Conservation (phyloP, 495 filamentous ascomycete species). For the Hyaloscypha hepaticicola region DNA sequence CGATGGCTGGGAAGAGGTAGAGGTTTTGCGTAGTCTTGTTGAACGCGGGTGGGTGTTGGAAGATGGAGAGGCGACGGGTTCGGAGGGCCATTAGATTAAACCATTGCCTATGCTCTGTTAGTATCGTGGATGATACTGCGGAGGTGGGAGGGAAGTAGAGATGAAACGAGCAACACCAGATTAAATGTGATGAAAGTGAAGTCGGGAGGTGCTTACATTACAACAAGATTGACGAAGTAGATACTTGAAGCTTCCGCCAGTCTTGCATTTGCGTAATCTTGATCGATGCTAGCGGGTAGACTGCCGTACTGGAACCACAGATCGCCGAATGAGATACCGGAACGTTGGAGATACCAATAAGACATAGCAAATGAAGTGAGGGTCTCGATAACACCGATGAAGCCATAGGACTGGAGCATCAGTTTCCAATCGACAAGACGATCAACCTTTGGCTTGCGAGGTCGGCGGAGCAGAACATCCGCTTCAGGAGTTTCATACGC, state of each 20-base stretch:
- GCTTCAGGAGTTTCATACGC: slow-evolving; percentile 73
- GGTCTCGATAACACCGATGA: slow-evolving; percentile 61
- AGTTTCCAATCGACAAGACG: slow-evolving; percentile 65
- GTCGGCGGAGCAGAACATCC: slow-evolving; percentile 60
- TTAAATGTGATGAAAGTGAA: not conserved
- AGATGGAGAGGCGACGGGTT: slow-evolving; percentile 61
- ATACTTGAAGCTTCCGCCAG: slow-evolving; percentile 61
- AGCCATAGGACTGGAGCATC: slow-evolving; percentile 61
- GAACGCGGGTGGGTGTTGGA: slow-evolving; percentile 62
- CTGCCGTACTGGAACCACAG: slow-evolving; percentile 62
- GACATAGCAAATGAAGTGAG: slow-evolving; percentile 61
- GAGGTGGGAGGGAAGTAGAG: not conserved
- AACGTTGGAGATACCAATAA: slow-evolving; percentile 61
- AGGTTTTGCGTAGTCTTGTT: slow-evolving; percentile 57
- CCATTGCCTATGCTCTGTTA: slow-evolving; percentile 49
- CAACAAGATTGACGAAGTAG: slow-evolving; percentile 73
- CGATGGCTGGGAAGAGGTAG: slow-evolving; percentile 62
- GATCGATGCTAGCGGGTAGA: slow-evolving; percentile 43
- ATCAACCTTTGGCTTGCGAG: slow-evolving; percentile 59
- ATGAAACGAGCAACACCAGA: too few species aligned
- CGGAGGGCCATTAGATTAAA: slow-evolving; percentile 66
- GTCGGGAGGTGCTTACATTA: slow-evolving; percentile 49
- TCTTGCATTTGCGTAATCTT: slow-evolving; percentile 45
- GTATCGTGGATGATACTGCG: not conserved
- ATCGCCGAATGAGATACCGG: slow-evolving; percentile 54